Evolutionary conservation across 805 yeast species (phyloP).

Genomic region (Candida tallmaniae): DNA sequence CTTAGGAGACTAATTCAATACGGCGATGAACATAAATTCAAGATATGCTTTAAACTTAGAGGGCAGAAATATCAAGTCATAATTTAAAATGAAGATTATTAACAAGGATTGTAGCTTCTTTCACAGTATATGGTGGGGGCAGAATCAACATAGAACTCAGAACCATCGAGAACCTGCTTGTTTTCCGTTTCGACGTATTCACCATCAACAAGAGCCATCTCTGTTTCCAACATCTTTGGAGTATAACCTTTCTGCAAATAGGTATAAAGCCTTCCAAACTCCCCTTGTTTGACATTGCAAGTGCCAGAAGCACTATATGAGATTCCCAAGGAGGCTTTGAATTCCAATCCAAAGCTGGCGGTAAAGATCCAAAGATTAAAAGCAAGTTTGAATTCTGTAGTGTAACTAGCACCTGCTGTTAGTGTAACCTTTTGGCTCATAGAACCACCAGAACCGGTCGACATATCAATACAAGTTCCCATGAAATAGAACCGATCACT

Average conservation of each 20-base stretch:
- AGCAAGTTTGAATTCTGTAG: too few relatives aligned
- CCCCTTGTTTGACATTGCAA: conserved; percentile 2
- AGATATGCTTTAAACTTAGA: too few relatives aligned
- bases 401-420: too few relatives aligned
- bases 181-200: neutral
- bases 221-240: conserved; percentile 1
- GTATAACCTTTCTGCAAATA: neutral
- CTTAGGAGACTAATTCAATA: too few relatives aligned
- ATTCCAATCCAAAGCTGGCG: neutral
- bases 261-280: conserved; percentile 3
- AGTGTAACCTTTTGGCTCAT: conserved; percentile 1
- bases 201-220: neutral
- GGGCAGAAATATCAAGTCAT: too few relatives aligned
- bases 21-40: too few relatives aligned
- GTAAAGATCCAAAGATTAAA: conserved; percentile 3
- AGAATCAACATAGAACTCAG: conserved; percentile 3
- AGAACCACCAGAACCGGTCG: conserved; percentile 6
- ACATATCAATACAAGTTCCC: conserved; percentile 8
- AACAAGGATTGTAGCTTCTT: conserved; percentile 3
- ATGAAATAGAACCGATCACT: neutral
- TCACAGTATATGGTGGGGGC: conserved; percentile 1
- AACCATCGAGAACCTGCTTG: neutral
- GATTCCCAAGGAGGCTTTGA: conserved; percentile 1
- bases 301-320: conserved; percentile 2
- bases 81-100: too few relatives aligned